Conservation (phyloP, 1,284 basidiomycete genomes). For the Athelia sp. region DNA sequence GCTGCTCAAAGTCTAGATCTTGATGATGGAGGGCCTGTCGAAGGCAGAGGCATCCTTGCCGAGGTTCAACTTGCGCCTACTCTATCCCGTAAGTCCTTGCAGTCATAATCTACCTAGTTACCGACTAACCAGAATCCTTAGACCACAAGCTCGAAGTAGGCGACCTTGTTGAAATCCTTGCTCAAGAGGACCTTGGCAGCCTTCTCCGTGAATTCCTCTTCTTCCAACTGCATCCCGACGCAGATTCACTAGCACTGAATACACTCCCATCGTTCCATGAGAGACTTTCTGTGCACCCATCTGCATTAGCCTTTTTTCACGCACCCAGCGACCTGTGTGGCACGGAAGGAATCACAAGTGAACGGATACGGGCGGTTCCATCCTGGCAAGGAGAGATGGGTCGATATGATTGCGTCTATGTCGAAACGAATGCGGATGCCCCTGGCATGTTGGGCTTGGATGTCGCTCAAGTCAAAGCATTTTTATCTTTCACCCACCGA, state of each 20-base stretch:
- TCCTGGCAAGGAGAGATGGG: constrained; percentile 9
- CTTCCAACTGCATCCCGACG: constrained; percentile 15
- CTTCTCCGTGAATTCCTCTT: constrained; percentile 19
- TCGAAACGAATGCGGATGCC: constrained; percentile 1
- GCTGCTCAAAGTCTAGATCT: too few relatives aligned
- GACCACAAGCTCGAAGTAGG: too few relatives aligned
- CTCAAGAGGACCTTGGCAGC: constrained; percentile 10
- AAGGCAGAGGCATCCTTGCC: neutral
- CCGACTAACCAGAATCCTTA: too few relatives aligned
- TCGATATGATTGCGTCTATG: constrained; percentile 8
- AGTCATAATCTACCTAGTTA: too few relatives aligned
- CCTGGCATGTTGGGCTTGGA: neutral
- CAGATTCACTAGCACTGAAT: constrained; percentile 7
- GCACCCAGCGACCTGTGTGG: constrained; percentile 25
- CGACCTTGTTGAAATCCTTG: too few relatives aligned
- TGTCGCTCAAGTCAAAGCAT: neutral
- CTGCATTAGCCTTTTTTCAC: constrained; percentile 20
- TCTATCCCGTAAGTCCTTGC: neutral
- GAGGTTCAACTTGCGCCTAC: neutral
- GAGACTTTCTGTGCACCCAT: constrained; percentile 19
- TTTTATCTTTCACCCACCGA: neutral
- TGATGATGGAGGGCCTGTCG: neutral
- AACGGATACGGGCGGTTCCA: constrained; percentile 16
- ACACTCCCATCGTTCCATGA: constrained; percentile 3
- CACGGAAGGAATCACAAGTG: constrained; percentile 18